Percentiles rank a stretch among this genome's conserved stretches.
Conservation (phyloP, 192 early-diverging fungal genomes). For the Spinellus fusiger region DNA sequence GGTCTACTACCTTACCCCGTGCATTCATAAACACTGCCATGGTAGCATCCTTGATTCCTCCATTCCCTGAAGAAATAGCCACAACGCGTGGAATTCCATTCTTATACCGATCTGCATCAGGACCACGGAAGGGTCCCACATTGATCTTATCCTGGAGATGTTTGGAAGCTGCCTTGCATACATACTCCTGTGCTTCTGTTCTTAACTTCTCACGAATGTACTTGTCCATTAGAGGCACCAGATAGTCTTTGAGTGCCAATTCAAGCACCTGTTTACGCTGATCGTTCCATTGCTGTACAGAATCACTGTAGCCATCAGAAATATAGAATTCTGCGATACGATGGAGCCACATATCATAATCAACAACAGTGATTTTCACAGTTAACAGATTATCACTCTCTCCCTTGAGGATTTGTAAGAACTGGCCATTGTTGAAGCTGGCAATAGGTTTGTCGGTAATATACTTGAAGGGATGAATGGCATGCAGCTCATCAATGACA, state of each 20-base stretch:
- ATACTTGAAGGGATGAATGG: slow-evolving; percentile 79
- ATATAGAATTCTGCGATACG: slow-evolving; percentile 47
- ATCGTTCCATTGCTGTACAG: slow-evolving; percentile 70
- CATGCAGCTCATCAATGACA: slow-evolving; percentile 74
- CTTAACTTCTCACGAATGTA: slow-evolving; percentile 70
- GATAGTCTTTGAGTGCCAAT: slow-evolving; percentile 52
- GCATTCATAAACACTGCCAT: slow-evolving; percentile 70
- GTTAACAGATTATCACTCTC: slow-evolving; percentile 67
- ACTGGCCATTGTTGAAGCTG: slow-evolving; percentile 68
- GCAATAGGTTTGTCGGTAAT: slow-evolving; percentile 67
- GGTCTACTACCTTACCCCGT: slow-evolving; percentile 63
- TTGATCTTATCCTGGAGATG: slow-evolving; percentile 68
- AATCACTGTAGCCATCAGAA: slow-evolving; percentile 53
- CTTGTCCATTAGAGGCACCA: slow-evolving; percentile 70
- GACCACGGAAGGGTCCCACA: slow-evolving; percentile 48
- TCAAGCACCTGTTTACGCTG: slow-evolving; percentile 61
- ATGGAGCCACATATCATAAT: slow-evolving; percentile 40
- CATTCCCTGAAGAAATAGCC: slow-evolving; percentile 69
- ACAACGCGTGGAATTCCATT: slow-evolving; percentile 50
- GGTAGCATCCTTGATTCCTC: slow-evolving; percentile 47
- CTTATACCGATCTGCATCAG: slow-evolving; percentile 32
- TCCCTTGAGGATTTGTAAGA: slow-evolving; percentile 68
- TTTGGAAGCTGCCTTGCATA: slow-evolving; percentile 58
- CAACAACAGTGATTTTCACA: slow-evolving; percentile 48
- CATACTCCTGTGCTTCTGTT: slow-evolving; percentile 62